phyloP scores from a whole-genome alignment of 2,329 filamentous ascomycete species.

The Trichophyton equinum region DNA sequence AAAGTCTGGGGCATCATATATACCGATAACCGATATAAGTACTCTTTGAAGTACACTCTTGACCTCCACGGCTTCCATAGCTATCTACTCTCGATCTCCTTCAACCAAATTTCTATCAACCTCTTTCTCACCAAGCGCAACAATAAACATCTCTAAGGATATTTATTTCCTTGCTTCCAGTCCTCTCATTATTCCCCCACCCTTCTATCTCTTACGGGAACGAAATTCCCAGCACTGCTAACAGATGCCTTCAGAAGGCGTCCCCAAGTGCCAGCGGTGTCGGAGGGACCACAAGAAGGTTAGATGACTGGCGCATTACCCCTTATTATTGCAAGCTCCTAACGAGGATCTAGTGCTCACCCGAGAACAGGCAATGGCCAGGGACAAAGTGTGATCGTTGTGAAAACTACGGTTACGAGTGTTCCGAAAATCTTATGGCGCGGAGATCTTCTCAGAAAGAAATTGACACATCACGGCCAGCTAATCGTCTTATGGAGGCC shows the following conservation, averaged over 20 bases:
- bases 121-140: neutral
- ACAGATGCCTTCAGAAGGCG: slow-evolving; percentile 15
- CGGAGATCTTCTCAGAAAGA: slow-evolving; percentile 14
- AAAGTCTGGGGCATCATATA: slow-evolving; percentile 8
- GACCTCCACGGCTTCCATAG: neutral
- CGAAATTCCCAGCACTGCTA: neutral
- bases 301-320: neutral
- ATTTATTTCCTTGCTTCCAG: neutral
- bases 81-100: neutral
- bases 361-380: slow-evolving; percentile 14
- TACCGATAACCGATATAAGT: slow-evolving; percentile 8
- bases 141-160: neutral
- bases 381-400: slow-evolving; percentile 16
- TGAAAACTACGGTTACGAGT: slow-evolving; percentile 15
- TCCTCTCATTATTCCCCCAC: neutral
- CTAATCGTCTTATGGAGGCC: slow-evolving; percentile 7
- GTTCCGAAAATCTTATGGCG: slow-evolving; percentile 16
- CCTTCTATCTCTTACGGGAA: neutral
- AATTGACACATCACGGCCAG: slow-evolving; percentile 7
- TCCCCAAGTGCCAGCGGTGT: slow-evolving; percentile 16
- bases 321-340: neutral
- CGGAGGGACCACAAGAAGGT: slow-evolving; percentile 16
- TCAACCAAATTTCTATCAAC: neutral
- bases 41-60: neutral
- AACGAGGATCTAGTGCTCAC: slow-evolving; percentile 13